phyloP scores from a whole-genome alignment of 2,329 filamentous ascomycete species.

The Hymenotorrendiella dingleyae region DNA sequence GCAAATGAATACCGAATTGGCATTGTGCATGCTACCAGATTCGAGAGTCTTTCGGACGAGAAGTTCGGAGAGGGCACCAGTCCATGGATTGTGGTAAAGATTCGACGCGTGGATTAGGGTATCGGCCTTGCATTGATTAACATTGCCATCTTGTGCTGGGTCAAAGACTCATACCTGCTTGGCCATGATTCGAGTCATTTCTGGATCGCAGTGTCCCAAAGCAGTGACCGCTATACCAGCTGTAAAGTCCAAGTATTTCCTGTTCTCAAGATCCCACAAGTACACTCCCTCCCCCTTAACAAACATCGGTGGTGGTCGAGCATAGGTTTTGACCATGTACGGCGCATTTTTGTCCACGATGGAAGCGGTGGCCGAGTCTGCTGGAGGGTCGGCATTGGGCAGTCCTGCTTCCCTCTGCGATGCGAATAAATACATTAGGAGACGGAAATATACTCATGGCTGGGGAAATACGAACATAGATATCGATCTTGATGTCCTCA shows the following conservation, averaged over 20 bases:
- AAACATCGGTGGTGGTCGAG: constrained; percentile 84
- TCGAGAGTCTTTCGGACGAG: constrained; percentile 76
- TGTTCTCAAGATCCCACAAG: constrained; percentile 84
- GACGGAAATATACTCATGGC: not conserved
- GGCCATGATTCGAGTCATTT: constrained; percentile 66
- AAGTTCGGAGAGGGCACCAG: constrained; percentile 77
- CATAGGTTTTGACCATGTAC: constrained; percentile 95
- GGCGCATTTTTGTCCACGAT: constrained; percentile 71
- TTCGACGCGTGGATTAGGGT: constrained; percentile 90
- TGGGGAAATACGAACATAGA: constrained; percentile 28
- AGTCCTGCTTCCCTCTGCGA: constrained; percentile 35
- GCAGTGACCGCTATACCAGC: constrained; percentile 94
- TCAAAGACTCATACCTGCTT: constrained; percentile 55
- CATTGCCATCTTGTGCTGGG: too few species aligned
- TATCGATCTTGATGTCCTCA: constrained; percentile 31
- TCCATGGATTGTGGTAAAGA: constrained; percentile 96
- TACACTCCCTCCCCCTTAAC: constrained; percentile 81
- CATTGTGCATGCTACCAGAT: constrained; percentile 76
- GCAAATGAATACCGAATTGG: constrained; percentile 79
- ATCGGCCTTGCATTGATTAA: too few species aligned
- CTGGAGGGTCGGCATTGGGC: constrained; percentile 65
- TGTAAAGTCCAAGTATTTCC: constrained; percentile 89
- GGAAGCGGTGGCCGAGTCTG: constrained; percentile 67
- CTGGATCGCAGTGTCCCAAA: constrained; percentile 82
- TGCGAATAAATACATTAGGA: too few species aligned